phyloP scores from a whole-genome alignment of 331 rosid genomes.

The Malus hybrid region DNA sequence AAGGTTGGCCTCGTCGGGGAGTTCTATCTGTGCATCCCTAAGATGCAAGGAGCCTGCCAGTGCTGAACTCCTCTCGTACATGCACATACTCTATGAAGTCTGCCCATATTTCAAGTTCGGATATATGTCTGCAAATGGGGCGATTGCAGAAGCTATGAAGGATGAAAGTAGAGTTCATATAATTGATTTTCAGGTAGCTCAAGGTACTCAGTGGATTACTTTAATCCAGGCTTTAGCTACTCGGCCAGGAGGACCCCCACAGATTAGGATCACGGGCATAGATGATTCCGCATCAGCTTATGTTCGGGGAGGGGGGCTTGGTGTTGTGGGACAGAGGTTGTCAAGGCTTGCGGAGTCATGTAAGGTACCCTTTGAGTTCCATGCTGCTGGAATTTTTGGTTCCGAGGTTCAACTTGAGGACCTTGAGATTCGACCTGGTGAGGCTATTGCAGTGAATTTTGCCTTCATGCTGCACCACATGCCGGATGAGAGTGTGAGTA shows the following conservation, averaged over 20 bases:
- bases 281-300: constrained; percentile 68
- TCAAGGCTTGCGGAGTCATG: constrained; percentile 45
- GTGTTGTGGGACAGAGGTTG: constrained; percentile 54
- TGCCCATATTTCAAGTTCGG: constrained; percentile 86
- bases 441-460: constrained; percentile 78
- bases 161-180: constrained; percentile 61
- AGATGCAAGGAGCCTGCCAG: constrained; percentile 78
- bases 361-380: constrained; percentile 64
- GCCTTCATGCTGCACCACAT: constrained; percentile 71
- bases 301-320: constrained; percentile 80
- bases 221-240: constrained; percentile 67
- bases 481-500: constrained; percentile 64
- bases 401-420: constrained; percentile 48
- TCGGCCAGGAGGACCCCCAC: constrained; percentile 74
- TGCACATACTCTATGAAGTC: constrained; percentile 72
- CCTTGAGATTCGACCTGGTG: constrained; percentile 48
- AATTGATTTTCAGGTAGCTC: constrained; percentile 80
- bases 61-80: constrained; percentile 63
- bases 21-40: constrained; percentile 62
- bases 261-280: constrained; percentile 58
- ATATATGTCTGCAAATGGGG: constrained; percentile 85
- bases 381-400: constrained; percentile 34
- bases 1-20: constrained; percentile 71
- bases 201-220: constrained; percentile 78
- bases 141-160: constrained; percentile 74